Evolutionary conservation across 2,329 filamentous ascomycete genomes (phyloP).

Genomic region (Trichoderma aggressivum): DNA sequence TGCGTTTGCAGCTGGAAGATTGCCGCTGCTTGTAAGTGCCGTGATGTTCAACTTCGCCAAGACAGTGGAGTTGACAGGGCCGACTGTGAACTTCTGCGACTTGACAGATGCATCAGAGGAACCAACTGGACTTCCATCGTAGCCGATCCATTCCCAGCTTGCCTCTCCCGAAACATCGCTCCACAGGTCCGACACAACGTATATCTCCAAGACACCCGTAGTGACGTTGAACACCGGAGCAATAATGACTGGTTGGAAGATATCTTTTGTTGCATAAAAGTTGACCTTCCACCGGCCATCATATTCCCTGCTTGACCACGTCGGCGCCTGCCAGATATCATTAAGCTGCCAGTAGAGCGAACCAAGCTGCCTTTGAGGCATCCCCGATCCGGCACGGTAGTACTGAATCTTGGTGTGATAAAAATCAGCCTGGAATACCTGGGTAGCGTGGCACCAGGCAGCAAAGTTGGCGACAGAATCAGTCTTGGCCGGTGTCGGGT

Average conservation of each 20-base stretch:
- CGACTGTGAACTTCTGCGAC: neutral
- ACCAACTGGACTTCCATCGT: conserved; percentile 4
- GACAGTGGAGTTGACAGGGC: conserved; percentile 2
- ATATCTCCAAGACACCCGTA: neutral
- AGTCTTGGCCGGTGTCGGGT: neutral
- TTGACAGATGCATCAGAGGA: neutral
- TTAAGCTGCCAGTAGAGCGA: conserved; percentile 10
- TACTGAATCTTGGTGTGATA: conserved; percentile 9
- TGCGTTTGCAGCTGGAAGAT: neutral
- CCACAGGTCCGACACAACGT: neutral
- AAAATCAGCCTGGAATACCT: neutral
- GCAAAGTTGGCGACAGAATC: neutral
- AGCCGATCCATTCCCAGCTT: conserved; percentile 9
- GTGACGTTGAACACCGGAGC: conserved; percentile 1
- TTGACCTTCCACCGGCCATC: conserved; percentile 8
- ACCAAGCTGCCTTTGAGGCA: conserved; percentile 1
- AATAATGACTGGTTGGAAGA: conserved; percentile 5
- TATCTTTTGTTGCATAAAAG: conserved; percentile 6
- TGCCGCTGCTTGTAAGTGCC: neutral
- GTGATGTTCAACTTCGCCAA: neutral
- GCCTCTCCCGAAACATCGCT: neutral
- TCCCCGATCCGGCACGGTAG: neutral
- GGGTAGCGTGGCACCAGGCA: conserved; percentile 6
- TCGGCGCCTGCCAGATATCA: conserved; percentile 8
- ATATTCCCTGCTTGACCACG: conserved; percentile 2